These are phyloP conservation scores for Cercospora brassicicola DNA, from an alignment of 2,329 filamentous ascomycete genomes.

Conservation along the genomic window DNA sequence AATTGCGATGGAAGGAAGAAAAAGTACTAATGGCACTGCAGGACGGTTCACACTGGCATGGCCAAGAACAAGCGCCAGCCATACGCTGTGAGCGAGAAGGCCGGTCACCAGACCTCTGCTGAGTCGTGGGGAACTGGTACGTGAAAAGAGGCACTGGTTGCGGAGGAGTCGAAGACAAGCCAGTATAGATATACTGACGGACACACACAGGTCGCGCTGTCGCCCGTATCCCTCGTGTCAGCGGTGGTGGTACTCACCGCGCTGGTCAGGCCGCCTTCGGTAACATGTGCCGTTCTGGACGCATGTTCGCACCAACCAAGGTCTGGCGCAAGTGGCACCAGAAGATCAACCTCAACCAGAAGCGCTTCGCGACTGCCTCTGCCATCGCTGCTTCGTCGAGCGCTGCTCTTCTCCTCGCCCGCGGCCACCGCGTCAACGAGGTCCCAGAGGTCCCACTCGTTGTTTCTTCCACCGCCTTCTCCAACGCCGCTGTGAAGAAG, in stretches of 20 bases:
- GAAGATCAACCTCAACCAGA: conserved; percentile 99
- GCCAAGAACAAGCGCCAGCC: conserved; percentile 99
- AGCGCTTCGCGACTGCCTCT: conserved; percentile 97
- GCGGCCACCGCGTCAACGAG: conserved; percentile 89
- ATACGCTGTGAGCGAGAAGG: conserved; percentile 99
- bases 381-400: conserved; percentile 95
- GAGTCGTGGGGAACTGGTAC: conserved; percentile 99
- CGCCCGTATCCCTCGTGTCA: conserved; percentile 99
- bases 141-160: conserved; percentile 22
- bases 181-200: conserved; percentile 26
- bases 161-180: not conserved
- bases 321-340: conserved; percentile 99
- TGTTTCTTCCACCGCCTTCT: conserved; percentile 86
- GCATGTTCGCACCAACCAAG: conserved; percentile 99
- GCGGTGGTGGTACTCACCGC: conserved; percentile 99
- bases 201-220: conserved; percentile 79
- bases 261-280: conserved; percentile 99
- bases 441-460: conserved; percentile 97
- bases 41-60: conserved; percentile 90
- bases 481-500: conserved; percentile 76
- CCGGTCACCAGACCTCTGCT: conserved; percentile 98
- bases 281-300: conserved; percentile 99
- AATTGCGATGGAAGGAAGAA: not conserved
- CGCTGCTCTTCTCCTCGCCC: conserved; percentile 90
- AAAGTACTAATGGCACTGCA: conserved; percentile 41